Conservation (phyloP, 2,329 filamentous ascomycete genomes). For the Pestalotiopsis sp. region DNA sequence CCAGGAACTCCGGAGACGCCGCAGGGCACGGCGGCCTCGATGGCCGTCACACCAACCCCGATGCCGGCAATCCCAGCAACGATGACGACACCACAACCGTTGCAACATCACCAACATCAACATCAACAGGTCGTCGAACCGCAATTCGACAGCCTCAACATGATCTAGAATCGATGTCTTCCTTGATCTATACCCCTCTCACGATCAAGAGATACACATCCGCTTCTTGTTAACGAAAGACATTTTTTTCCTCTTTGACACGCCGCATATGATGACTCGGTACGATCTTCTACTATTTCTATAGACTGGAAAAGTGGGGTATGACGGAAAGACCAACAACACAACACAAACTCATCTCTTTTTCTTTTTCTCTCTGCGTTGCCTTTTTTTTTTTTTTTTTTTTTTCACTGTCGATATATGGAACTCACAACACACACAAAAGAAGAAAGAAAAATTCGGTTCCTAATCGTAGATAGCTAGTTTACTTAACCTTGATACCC, state of each 20-base stretch:
- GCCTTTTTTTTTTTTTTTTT: slow-evolving; percentile 18
- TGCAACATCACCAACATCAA: slow-evolving; percentile 28
- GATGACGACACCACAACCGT: slow-evolving; percentile 26
- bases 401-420: slow-evolving; percentile 1
- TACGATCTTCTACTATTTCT: slow-evolving; percentile 14
- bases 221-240: slow-evolving; percentile 20
- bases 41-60: slow-evolving; percentile 41
- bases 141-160: slow-evolving; percentile 43
- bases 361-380: slow-evolving; percentile 17
- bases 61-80: slow-evolving; percentile 12
- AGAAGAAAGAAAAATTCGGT: neutral
- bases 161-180: slow-evolving; percentile 40
- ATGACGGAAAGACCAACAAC: slow-evolving; percentile 3
- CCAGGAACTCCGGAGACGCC: slow-evolving; percentile 47
- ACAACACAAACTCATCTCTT: neutral
- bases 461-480: slow-evolving; percentile 35
- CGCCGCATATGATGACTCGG: slow-evolving; percentile 20
- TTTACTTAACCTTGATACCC: slow-evolving; percentile 30
- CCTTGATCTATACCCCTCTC: slow-evolving; percentile 8
- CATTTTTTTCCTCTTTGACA: slow-evolving; percentile 21
- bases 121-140: slow-evolving; percentile 34
- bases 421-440: neutral
- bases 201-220: slow-evolving; percentile 15
- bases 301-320: slow-evolving; percentile 27
- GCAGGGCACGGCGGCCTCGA: slow-evolving; percentile 32